phyloP scores from a whole-genome alignment of 768 basidiomycete genomes.

The Cystobasidium tubakii region DNA sequence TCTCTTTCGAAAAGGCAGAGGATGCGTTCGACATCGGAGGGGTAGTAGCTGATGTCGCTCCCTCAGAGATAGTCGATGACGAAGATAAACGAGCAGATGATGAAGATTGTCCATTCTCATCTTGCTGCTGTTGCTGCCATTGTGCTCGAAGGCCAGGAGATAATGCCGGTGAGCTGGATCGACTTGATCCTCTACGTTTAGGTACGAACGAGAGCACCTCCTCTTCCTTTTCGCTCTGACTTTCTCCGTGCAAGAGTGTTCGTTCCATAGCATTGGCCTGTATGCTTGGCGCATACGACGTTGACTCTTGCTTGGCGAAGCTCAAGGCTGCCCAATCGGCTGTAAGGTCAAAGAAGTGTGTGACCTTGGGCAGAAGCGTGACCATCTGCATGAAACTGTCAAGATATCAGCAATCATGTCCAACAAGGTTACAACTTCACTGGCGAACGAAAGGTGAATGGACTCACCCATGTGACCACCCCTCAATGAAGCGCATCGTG shows the following conservation, averaged over 20 bases:
- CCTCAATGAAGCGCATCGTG: slow-evolving; percentile 61
- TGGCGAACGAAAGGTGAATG: neutral
- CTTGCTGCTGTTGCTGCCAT: neutral
- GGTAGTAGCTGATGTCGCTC: neutral
- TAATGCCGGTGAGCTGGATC: slow-evolving; percentile 18
- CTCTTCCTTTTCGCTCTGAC: slow-evolving; percentile 33
- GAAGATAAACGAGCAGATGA: neutral
- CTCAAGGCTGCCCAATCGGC: slow-evolving; percentile 85
- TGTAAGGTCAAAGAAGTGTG: slow-evolving; percentile 68
- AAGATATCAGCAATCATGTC: neutral
- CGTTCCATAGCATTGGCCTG: neutral
- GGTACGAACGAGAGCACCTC: slow-evolving; percentile 35
- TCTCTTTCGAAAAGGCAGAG: neutral
- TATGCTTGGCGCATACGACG: slow-evolving; percentile 10
- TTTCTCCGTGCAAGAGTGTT: slow-evolving; percentile 13
- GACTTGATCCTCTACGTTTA: slow-evolving; percentile 20
- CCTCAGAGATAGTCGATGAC: slow-evolving; percentile 9
- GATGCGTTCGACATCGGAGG: slow-evolving; percentile 1
- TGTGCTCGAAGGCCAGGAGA: slow-evolving; percentile 11
- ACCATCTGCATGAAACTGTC: slow-evolving; percentile 69
- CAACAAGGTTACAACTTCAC: neutral
- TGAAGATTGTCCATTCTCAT: neutral
- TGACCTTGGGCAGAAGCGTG: slow-evolving; percentile 71
- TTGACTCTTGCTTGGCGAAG: slow-evolving; percentile 53
- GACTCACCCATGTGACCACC: slow-evolving; percentile 90